Base-by-base conservation (phyloP, 495 filamentous ascomycete species). In the Talaromyces nanjingensis region DNA sequence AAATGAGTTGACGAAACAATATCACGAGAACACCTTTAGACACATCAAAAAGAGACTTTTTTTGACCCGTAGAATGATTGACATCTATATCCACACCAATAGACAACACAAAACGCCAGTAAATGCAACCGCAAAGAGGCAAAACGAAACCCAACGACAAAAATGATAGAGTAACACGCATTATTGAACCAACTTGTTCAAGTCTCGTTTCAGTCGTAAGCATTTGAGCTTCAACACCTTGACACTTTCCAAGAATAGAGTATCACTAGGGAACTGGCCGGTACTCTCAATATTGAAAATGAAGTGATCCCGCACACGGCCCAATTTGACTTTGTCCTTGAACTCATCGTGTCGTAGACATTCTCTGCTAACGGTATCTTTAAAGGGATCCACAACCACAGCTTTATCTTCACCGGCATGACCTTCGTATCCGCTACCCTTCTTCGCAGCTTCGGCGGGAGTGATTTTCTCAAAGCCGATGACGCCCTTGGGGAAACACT, bases 261-360 rank as follows among this genome's bases (percentile, higher is more conserved):
- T 84, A 68, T 97, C 92, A 71, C 91, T 94, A 27, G 91, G 86
- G 73, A 90, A 93, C 76, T 98, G 94, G 9, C 96, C 96, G 9
- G 91, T 88, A 77, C 92, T 97, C 82, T 99, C 96, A 6, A 99
- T 80, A 62, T 84, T 87, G 82, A 92, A 99, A 75, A 99, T 97
- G 72, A 99, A 99, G 76, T 99, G 96, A 76, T 99, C 96, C 65
- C 89, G 78, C 47, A 91, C 77, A 31, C 96, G 83, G 52, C 96
- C 96, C 12, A 99, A 82, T 80, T 91, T 93, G 60, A 99, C 96
- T 81, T 96, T 98, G 64, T 82, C 89, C 69, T 94, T 84, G 81
- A 99, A 98, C 75, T 98, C 96, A 47, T 86, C 84, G 71, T 99
- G 93, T 49, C 96, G 83, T 68, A 98, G 73, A 65, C 90, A 93